Evolutionary conservation across 1,139 yeast species (phyloP).

Genomic region (Maudiozyma humilis): DNA sequence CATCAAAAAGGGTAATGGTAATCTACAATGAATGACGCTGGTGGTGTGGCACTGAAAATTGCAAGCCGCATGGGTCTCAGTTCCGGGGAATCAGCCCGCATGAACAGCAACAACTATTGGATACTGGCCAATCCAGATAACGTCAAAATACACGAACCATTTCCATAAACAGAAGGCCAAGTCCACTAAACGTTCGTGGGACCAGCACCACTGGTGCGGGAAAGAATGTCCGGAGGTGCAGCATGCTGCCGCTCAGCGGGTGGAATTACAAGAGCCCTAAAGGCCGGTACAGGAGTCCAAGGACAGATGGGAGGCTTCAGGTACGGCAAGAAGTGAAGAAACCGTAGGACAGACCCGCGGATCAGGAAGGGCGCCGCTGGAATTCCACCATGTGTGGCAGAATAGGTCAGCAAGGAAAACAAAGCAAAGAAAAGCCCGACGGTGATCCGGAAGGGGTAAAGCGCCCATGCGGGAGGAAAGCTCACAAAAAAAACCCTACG

Average conservation of each 20-base stretch:
- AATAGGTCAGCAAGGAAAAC: neutral
- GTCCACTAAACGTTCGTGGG: too few relatives aligned
- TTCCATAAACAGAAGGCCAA: too few relatives aligned
- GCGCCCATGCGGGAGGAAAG: neutral
- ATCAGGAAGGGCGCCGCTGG: neutral
- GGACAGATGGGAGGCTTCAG: neutral
- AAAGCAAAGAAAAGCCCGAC: neutral
- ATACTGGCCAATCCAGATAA: too few relatives aligned
- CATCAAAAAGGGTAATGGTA: neutral
- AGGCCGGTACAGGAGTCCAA: too few relatives aligned
- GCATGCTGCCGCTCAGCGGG: too few relatives aligned
- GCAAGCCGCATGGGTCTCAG: neutral
- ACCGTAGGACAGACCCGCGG: neutral
- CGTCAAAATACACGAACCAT: neutral
- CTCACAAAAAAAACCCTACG: neutral
- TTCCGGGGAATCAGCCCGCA: too few relatives aligned
- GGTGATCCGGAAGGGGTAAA: neutral
- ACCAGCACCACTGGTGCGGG: too few relatives aligned
- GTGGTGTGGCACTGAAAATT: slow-evolving; percentile 4
- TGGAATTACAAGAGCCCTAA: too few relatives aligned
- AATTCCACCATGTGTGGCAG: neutral
- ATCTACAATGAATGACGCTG: slow-evolving; percentile 4
- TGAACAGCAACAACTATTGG: too few relatives aligned
- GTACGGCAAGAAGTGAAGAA: neutral
- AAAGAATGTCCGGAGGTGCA: too few relatives aligned